phyloP scores from a whole-genome alignment of 2,329 filamentous ascomycete species.

The Paraconiothyrium brasiliense region DNA sequence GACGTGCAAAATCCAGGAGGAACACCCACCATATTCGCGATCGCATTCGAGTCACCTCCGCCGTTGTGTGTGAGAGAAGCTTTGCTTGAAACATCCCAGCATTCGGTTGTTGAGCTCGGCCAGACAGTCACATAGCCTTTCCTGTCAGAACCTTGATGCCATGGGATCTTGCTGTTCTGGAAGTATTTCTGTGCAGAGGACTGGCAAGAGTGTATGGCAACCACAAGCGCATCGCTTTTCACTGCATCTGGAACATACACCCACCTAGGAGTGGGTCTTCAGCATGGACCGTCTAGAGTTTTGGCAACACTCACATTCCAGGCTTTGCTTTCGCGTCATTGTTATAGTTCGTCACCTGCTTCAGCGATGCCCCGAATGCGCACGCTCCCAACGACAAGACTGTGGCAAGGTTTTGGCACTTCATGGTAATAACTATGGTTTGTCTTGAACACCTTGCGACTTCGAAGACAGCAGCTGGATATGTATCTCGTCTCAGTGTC shows the following conservation, averaged over 20 bases:
- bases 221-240: slow-evolving; percentile 38
- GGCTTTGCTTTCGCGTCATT: slow-evolving; percentile 37
- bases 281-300: too few relatives aligned
- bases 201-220: slow-evolving; percentile 44
- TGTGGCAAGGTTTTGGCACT: slow-evolving; percentile 23
- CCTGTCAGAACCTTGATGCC: slow-evolving; percentile 40
- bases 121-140: slow-evolving; percentile 45
- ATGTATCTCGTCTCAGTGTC: slow-evolving; percentile 13
- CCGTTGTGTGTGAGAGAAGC: slow-evolving; percentile 65
- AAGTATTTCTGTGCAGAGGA: slow-evolving; percentile 42
- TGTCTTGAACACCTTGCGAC: background rate
- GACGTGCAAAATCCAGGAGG: too few relatives aligned
- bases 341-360: slow-evolving; percentile 39
- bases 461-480: background rate
- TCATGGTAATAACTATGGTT: slow-evolving; percentile 25
- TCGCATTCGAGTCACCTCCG: slow-evolving; percentile 65
- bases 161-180: slow-evolving; percentile 40
- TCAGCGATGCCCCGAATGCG: slow-evolving; percentile 36
- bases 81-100: slow-evolving; percentile 68
- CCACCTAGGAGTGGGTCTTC: slow-evolving; percentile 28
- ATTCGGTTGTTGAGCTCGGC: slow-evolving; percentile 49
- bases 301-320: slow-evolving; percentile 31
- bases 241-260: slow-evolving; percentile 40
- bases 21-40: slow-evolving; percentile 62
- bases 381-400: slow-evolving; percentile 22